Evolutionary conservation across 345 rosid species (phyloP), one percentile per base, ranked within the genome.

Genomic region (Tarenaya hassleriana): DNA sequence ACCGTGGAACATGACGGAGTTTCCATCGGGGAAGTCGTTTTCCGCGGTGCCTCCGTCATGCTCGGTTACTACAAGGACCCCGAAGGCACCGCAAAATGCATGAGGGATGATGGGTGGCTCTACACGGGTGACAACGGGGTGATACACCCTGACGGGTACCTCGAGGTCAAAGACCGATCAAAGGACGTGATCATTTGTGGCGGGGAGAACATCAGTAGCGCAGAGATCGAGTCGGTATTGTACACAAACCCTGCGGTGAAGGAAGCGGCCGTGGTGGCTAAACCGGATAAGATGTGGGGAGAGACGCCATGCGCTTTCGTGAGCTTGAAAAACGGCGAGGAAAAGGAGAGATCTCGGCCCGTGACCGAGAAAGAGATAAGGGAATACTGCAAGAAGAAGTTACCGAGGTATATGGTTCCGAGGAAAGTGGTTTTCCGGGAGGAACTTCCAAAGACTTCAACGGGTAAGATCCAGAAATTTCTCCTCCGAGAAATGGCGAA

Each of bases 261-360:
- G 8, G 91, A 80, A 58, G 91, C 69, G 1, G 86, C 91, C 10
- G 86, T 80, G 59, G 91, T 80, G 47, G 86, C 78, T 1, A 52
- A 57, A 47, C 86, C 78, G 5, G 78, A 83, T 41, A 52, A 74
- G 47, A 70, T 74, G 33, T 83, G 92, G 87, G 87, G 84, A 13
- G 83, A 83, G 61, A 76, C 81, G 0, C 84, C 84, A 3, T 80
- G 87, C 50, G 92, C 87, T 14, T 80, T 83, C 14, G 74, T 83
- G 68, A 77, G 75, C 55, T 55, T 83, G 69, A 83, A 76, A 52
- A 61, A 40, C 24, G 69, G 20, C 16, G 42, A 16, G 1, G 50
- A 24, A 13, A 46, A 51, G 16, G 46, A 40, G 41, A 51, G 56
- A 1, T 45, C 39, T 0, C 48, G 9, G 40, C 40, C 59, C 60